Base-by-base conservation (phyloP, 345 rosid species). In the Citrus medica region DNA sequence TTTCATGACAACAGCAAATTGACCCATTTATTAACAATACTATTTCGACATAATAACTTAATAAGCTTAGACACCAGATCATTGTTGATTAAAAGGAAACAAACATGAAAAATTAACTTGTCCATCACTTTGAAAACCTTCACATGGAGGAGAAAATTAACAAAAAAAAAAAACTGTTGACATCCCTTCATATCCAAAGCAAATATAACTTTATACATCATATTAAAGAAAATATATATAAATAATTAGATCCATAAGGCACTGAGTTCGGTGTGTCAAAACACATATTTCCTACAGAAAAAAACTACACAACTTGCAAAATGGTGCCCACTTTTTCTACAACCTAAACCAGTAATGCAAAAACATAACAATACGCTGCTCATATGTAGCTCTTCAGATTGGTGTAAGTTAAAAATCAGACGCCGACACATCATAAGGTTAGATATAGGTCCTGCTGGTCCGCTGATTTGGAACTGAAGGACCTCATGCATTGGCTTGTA, bases 351-450 rank as follows among this genome's bases (percentile, higher is more conserved):
- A 60, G 55, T 38, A 24, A 46, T 12, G 51, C 67, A 73, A 13
- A 59, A 58, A 58, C n/a, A 33, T 42, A 35, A 73, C n/a, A n/a
- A 24, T 60, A 12, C 4, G 14, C 21, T 46, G 62, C 61, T 73
- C 56, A 37, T 33, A 14, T 37, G 51, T 22, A 37, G 35, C n/a
- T 73, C 76, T 21, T 32, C 9, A 71, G 40, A 7, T 48, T 13
- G 78, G 24, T 28, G 12, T 75, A 75, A 64, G 32, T 75, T 64
- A 63, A 48, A 22, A 53, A 74, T 79, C 25, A 21, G 33, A 51
- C 16, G 69, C 69, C 6, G 22, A 69, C 60, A 62, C 42, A 70
- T 42, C 35, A 63, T 28, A 79, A 70, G 76, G 86, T 84, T 81
- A 84, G 75, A 78, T 78, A 24, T 38, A 28, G 72, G 58, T 48